Percentiles rank a stretch among this genome's conserved stretches.
phyloP scores from a whole-genome alignment of 2,329 filamentous ascomycete genomes.

The Fonsecaea multimorphosa region DNA sequence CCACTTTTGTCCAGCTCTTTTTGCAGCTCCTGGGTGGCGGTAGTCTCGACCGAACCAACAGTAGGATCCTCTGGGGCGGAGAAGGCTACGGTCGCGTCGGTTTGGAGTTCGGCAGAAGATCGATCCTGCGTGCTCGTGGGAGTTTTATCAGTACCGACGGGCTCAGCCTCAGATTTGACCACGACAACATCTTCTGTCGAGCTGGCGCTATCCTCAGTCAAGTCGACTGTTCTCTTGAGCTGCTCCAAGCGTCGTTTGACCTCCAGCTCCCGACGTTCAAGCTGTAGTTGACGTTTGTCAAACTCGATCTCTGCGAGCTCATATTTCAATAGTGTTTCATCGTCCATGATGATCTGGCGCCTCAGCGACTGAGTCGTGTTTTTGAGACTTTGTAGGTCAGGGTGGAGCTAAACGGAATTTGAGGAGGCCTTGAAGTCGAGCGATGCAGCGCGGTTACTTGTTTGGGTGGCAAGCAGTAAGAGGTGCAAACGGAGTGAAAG shows the following conservation, averaged over 20 bases:
- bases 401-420: neutral
- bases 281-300: constrained; percentile 4
- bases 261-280: constrained; percentile 2
- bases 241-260: neutral
- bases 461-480: neutral
- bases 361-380: neutral
- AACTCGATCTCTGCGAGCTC: constrained; percentile 11
- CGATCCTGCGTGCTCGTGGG: neutral
- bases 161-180: neutral
- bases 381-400: neutral
- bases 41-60: neutral
- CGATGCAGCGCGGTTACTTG: neutral
- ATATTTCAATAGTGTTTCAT: neutral
- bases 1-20: neutral
- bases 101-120: neutral
- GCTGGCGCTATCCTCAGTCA: neutral
- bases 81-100: too few relatives aligned
- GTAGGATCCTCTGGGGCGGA: neutral
- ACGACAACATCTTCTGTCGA: neutral
- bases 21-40: neutral
- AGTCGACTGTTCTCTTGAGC: neutral
- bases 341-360: neutral
- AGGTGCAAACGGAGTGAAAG: neutral
- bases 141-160: neutral
- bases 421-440: neutral